Evolutionary conservation across 2,329 filamentous ascomycete species (phyloP).

Genomic region (Aspergillus flavus): DNA sequence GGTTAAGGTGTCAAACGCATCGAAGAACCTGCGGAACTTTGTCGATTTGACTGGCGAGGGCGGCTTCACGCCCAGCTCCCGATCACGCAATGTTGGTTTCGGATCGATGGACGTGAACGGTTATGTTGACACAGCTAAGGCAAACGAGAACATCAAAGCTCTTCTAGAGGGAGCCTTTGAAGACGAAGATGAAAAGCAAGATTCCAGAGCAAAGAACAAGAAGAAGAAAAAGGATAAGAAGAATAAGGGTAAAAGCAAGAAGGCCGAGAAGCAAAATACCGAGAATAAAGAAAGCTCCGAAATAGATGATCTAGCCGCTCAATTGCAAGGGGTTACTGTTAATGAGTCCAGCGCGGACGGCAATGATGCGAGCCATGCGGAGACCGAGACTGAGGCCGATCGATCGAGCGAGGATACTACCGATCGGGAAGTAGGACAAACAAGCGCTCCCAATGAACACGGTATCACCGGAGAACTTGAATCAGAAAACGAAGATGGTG

Average conservation of each 20-base stretch:
- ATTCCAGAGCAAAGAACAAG: constrained; percentile 37
- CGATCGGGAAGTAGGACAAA: constrained; percentile 51
- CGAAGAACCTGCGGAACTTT: constrained; percentile 48
- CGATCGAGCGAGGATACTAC: constrained; percentile 45
- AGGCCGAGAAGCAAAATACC: constrained; percentile 19
- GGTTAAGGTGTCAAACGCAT: constrained; percentile 42
- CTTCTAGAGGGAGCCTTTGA: constrained; percentile 55
- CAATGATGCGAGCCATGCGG: constrained; percentile 39
- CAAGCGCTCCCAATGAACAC: constrained; percentile 62
- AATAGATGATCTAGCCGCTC: constrained; percentile 46
- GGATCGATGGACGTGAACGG: constrained; percentile 57
- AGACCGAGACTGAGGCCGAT: constrained; percentile 49
- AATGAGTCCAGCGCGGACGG: constrained; percentile 31
- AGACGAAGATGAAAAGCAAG: constrained; percentile 50
- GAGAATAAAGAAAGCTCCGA: constrained; percentile 34
- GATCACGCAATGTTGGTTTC: constrained; percentile 51
- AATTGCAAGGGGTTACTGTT: constrained; percentile 47
- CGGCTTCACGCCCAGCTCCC: constrained; percentile 52
- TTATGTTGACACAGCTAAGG: constrained; percentile 52
- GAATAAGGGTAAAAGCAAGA: constrained; percentile 24
- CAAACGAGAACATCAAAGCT: constrained; percentile 56
- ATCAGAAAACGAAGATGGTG: constrained; percentile 42
- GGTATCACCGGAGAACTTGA: constrained; percentile 31
- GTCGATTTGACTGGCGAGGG: constrained; percentile 54
- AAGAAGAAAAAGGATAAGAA: constrained; percentile 23